Evolutionary conservation across 441 rosid genomes (phyloP), one percentile per base, ranked within the genome.

Genomic region (Melastoma candidum): DNA sequence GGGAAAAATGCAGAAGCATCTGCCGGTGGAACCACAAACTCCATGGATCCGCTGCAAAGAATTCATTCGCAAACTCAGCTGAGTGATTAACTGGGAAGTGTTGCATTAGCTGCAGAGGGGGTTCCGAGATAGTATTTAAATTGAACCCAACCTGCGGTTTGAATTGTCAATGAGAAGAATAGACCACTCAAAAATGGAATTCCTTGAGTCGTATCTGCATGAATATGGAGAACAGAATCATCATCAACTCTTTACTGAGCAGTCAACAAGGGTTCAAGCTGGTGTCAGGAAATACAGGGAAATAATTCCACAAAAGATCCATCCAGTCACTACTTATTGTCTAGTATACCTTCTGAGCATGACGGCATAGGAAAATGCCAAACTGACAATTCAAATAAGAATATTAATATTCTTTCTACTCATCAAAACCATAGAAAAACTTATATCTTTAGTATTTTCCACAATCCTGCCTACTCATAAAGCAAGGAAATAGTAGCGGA

Each of bases 1-100:
- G 99, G 99, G 71, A 89, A 93, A 76, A 93, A 93, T 13, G 61
- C 78, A 11, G 97, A 81, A 54, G 99, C 72, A 80, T 93, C 97
- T 54, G 77, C 95, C 49, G 99, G 85, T 55, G 99, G 99, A 63
- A 89, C 97, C 44, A 83, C 93, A 65, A 93, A 93, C 75, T 93
- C 99, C 99, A 93, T 77, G 8, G 96, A 80, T 51, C 99, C 99
- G 74, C 99, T 93, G 84, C 77, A 14, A 63, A 68, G 26, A 27
- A 14, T 45, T 26, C 26, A 66, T 27, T 41, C 60, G 58, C 14
- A 49, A 17, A 47, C 27, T 54, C 50, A 24, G 41, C 47, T 13
- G 45, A 14, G 51, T 25, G 48, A 46, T 32, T 14, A 39, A 8
- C 22, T 11, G 5, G 10, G 22, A 24, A 29, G 43, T 22, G 27